Base-by-base conservation (phyloP, 768 basidiomycete genomes). In the Strobilomyces echinocephalus region DNA sequence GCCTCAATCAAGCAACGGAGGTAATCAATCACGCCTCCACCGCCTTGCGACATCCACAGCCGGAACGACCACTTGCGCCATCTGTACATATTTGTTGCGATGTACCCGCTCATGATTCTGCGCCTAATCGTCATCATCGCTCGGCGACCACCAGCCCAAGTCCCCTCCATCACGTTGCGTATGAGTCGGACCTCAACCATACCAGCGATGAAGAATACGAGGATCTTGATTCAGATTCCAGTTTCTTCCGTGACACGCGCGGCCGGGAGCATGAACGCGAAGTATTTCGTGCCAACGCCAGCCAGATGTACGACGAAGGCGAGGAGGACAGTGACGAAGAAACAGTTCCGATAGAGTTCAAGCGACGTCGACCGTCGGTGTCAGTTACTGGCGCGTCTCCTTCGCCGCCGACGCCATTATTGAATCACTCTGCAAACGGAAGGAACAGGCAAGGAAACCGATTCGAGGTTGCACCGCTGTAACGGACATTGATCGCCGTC, bases 281-380 rank as follows among this genome's bases (percentile, higher is more conserved):
- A 44, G 52, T 55, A 8, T 58, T 69, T 35, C 69, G 61, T 28
- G 64, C 71, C 50, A 70, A 67, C 53, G 60, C 63, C 46, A 69
- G 68, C 55, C 68, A 63, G 56, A 59, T 67, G 62, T 75, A 70
- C 38, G 57, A 55, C 4, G 62, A 67, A 31, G 69, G 63, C 8
- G 71, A 66, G 20, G 73, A 70, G 44, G 71, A 69, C 55, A 69
- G 66, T 42, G 73, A 69, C 4, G 75, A 74, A 20, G 74, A 72
- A 51, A 64, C 34, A 21, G 52, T 60, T 18, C 66, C 71, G 48
- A 64, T 70, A 57, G 70, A 70, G 47, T 58, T 74, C 55, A 70
- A 69, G 57, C 69, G 70, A 43, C 65, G 71, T 43, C 60, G 67
- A 41, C 67, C 70, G 24, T 71, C 71, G 48, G 58, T 69, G 2